phyloP scores from a whole-genome alignment of 2,329 filamentous ascomycete genomes.

The Thyridium curvatum region DNA sequence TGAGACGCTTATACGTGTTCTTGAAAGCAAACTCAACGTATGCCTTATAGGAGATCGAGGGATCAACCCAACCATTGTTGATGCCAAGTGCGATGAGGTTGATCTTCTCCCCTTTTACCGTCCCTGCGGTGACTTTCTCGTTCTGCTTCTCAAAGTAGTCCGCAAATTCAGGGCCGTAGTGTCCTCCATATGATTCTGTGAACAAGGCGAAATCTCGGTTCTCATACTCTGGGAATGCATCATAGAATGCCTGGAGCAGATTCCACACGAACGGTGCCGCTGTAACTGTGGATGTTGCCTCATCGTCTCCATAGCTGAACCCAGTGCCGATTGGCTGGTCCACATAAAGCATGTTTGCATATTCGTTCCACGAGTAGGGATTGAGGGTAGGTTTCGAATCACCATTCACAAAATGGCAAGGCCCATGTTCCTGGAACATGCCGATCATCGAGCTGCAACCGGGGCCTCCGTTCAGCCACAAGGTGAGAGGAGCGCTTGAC shows the following conservation, averaged over 20 bases:
- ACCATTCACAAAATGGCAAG: conserved; percentile 19
- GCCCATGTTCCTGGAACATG: conserved; percentile 36
- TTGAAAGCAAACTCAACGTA: conserved; percentile 38
- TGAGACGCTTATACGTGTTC: conserved; percentile 26
- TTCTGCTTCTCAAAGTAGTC: conserved; percentile 51
- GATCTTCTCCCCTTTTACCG: conserved; percentile 32
- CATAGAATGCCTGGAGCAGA: conserved; percentile 54
- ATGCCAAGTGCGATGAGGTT: conserved; percentile 47
- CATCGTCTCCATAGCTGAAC: conserved; percentile 6
- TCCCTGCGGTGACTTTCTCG: conserved; percentile 36
- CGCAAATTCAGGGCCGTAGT: conserved; percentile 51
- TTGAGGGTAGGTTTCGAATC: conserved; percentile 1
- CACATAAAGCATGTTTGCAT: conserved; percentile 7
- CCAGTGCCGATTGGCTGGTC: conserved; percentile 7
- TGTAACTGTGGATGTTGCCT: neutral
- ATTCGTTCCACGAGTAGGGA: conserved; percentile 3
- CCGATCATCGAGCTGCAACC: conserved; percentile 31
- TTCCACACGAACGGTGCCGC: conserved; percentile 39
- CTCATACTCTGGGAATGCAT: conserved; percentile 57
- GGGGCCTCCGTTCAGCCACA: conserved; percentile 33
- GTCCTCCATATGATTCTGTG: conserved; percentile 50
- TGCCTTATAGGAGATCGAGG: conserved; percentile 30
- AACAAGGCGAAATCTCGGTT: conserved; percentile 41
- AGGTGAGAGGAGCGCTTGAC: conserved; percentile 19
- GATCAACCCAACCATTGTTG: conserved; percentile 52